phyloP scores from a whole-genome alignment of 1,284 basidiomycete species.

The Spongispora temasekensis region DNA sequence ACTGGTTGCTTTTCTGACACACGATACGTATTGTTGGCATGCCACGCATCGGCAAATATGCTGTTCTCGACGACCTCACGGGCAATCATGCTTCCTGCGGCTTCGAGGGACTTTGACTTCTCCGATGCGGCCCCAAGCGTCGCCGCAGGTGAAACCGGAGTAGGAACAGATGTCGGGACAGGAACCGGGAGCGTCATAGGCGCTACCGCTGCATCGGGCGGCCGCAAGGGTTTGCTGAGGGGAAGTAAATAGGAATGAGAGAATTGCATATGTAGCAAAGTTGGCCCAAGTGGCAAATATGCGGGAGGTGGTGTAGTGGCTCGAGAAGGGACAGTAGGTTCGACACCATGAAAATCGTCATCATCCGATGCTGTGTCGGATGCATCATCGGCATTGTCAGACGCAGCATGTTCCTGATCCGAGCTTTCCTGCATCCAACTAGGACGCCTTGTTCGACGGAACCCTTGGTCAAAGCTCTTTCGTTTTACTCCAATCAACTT shows the following conservation, averaged over 20 bases:
- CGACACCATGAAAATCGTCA: conserved; percentile 36
- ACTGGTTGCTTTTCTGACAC: conserved; percentile 30
- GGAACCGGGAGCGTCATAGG: conserved; percentile 42
- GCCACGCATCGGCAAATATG: conserved; percentile 69
- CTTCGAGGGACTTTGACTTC: conserved; percentile 64
- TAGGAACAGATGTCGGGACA: conserved; percentile 63
- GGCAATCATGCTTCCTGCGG: conserved; percentile 58
- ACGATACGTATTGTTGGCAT: conserved; percentile 40
- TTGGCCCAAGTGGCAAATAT: conserved; percentile 68
- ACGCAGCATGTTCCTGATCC: conserved; percentile 30
- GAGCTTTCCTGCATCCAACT: conserved; percentile 42
- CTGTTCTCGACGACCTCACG: conserved; percentile 68
- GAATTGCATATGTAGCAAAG: conserved; percentile 64
- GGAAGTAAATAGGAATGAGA: conserved; percentile 60
- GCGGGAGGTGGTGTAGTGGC: conserved; percentile 66
- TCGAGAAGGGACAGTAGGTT: conserved; percentile 44
- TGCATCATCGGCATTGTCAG: conserved; percentile 27
- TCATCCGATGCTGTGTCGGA: conserved; percentile 43
- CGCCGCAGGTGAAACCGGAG: conserved; percentile 76
- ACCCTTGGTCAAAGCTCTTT: conserved; percentile 42
- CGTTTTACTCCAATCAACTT: conserved; percentile 68
- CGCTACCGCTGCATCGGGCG: conserved; percentile 51
- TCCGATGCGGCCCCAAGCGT: conserved; percentile 59
- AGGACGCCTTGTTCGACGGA: conserved; percentile 34
- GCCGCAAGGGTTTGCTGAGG: conserved; percentile 55